Conservation (phyloP, 1,284 basidiomycete genomes). For the Termitomyces sp. region DNA sequence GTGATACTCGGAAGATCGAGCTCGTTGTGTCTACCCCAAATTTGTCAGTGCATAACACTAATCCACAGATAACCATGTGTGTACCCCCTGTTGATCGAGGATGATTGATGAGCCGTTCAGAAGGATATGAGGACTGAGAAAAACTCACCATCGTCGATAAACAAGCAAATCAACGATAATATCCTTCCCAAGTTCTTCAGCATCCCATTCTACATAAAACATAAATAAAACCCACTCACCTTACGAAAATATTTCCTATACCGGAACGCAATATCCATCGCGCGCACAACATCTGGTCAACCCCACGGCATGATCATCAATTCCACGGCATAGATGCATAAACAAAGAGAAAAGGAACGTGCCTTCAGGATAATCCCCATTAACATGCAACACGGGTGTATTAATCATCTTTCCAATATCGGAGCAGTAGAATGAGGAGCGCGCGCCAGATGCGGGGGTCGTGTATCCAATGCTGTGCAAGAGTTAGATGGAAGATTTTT, state of each 20-base stretch:
- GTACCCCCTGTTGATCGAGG: conserved; percentile 27
- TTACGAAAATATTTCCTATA: conserved; percentile 84
- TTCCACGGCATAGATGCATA: neutral
- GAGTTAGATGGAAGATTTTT: neutral
- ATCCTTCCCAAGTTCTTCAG: conserved; percentile 40
- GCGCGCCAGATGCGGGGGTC: conserved; percentile 75
- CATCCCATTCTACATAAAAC: neutral
- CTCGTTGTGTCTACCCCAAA: conserved; percentile 72
- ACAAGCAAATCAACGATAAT: conserved; percentile 86
- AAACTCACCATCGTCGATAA: conserved; percentile 71
- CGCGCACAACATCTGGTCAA: conserved; percentile 64
- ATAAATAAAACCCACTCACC: conserved; percentile 23
- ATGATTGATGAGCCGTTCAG: neutral
- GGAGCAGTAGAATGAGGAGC: conserved; percentile 84
- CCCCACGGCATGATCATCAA: neutral
- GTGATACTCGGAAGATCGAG: conserved; percentile 90
- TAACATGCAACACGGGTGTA: conserved; percentile 86
- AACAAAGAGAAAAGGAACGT: conserved; percentile 15
- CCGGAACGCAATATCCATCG: conserved; percentile 75
- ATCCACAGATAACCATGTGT: neutral
- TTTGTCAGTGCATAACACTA: neutral
- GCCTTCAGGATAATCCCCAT: conserved; percentile 89
- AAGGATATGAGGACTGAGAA: neutral
- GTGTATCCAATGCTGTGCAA: conserved; percentile 81
- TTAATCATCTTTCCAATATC: conserved; percentile 89